Conservation (phyloP, 169 alveolate genomes). For the Plasmodium chabaudi region DNA sequence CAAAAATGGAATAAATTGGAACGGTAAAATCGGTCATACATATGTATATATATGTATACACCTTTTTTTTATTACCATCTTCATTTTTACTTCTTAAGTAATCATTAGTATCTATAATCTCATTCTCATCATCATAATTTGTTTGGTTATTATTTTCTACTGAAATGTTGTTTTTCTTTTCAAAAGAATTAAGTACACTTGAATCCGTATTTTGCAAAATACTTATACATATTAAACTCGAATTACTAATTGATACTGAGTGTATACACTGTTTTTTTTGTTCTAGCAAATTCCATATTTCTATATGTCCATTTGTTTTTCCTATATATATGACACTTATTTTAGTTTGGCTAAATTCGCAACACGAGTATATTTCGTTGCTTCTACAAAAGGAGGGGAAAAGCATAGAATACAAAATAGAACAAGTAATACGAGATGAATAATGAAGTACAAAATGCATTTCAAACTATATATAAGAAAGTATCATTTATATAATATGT, state of each 20-base stretch:
- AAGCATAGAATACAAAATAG: background rate
- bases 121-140: slow-evolving; percentile 22
- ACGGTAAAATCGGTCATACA: background rate
- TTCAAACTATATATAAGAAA: background rate
- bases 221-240: slow-evolving; percentile 64
- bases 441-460: background rate
- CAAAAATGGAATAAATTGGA: background rate
- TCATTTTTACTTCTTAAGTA: slow-evolving; percentile 58
- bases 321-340: slow-evolving; percentile 67
- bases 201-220: slow-evolving; percentile 44
- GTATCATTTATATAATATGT: background rate
- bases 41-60: slow-evolving; percentile 16
- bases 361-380: slow-evolving; percentile 72
- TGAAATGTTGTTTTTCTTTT: slow-evolving; percentile 16
- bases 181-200: slow-evolving; percentile 2
- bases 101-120: slow-evolving; percentile 71
- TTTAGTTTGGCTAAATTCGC: slow-evolving; percentile 72
- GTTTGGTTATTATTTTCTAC: slow-evolving; percentile 7
- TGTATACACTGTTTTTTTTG: slow-evolving; percentile 49
- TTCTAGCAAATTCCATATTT: slow-evolving; percentile 72
- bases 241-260: slow-evolving; percentile 63
- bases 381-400: slow-evolving; percentile 19
- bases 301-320: slow-evolving; percentile 75
- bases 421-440: background rate
- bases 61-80: slow-evolving; percentile 55